Base-by-base conservation (phyloP, 2,329 filamentous ascomycete genomes). In the Cladophialophora yegresii region DNA sequence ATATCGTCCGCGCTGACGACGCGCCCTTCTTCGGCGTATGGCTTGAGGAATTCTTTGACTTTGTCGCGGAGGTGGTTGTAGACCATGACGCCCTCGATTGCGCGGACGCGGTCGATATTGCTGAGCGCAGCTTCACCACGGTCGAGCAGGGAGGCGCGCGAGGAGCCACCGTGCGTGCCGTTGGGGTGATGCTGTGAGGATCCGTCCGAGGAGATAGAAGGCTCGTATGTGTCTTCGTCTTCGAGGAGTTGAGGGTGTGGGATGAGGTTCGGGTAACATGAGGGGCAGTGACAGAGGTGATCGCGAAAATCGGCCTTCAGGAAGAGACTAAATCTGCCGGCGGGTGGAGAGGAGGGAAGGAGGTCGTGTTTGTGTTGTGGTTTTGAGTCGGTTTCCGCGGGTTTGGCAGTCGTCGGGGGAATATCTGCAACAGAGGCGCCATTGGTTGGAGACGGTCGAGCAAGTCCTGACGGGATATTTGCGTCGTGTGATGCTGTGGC, bases 21-120 rank as follows among this genome's bases (percentile, higher is more conserved):
- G 76, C 90, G 82, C 0, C 93, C 93, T 67, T 89, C 96, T 74
- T 97, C 92, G 0, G 95, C 95, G 75, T 96, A 99, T 50, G 96
- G 90, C 77, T 93, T 87, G 72, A 99, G 86, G 75, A 99, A 98
- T 0, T 89, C 88, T 81, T 93, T 96, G n/a, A 99, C 87, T 75
- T 93, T 93, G 73, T 98, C 93, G 74, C 96, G 95, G 65, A 99
- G 84, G 72, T 96, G 90, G 73, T 98, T 97, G 78, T 98, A 99
- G 0, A 93, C 93, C 92, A 98, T 97, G 53, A 96, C 93, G 16
- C 95, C 95, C 76, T 99, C 91, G 62, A 99, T 96, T 4, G 95
- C 95, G 13, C 89, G 85, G 7, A 98, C 93, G 1, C 95, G 90
- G 75, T 99, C 95, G 62, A 99, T 88, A 72, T 92, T 96, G 75